phyloP scores from a whole-genome alignment of 2,329 filamentous ascomycete species.

The Phoma sp. region DNA sequence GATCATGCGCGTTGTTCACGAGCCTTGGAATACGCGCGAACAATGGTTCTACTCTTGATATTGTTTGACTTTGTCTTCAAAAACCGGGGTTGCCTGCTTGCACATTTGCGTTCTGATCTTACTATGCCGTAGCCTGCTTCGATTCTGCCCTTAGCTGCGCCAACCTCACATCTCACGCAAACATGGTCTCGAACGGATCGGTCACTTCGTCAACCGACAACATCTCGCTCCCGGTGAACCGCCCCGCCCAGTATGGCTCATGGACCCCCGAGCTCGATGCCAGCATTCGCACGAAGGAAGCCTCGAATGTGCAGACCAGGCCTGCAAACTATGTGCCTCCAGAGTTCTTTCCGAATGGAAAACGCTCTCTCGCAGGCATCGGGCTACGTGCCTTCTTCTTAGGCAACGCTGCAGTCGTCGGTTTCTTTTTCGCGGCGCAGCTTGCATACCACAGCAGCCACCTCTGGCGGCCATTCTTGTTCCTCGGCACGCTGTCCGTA shows the following conservation, averaged over 20 bases:
- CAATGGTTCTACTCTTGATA: constrained; percentile 14
- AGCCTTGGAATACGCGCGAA: not conserved
- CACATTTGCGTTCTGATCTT: constrained; percentile 1
- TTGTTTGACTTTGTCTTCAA: constrained; percentile 2
- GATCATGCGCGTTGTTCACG: constrained; percentile 5
- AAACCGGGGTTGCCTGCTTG: not conserved
- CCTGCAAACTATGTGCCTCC: constrained; percentile 25
- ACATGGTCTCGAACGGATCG: constrained; percentile 36
- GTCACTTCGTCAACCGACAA: constrained; percentile 30
- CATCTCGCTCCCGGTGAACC: constrained; percentile 41
- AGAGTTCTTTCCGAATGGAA: constrained; percentile 50
- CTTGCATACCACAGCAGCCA: constrained; percentile 43
- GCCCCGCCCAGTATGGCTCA: constrained; percentile 27
- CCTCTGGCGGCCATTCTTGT: constrained; percentile 67
- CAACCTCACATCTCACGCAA: not conserved
- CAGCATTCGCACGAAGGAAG: constrained; percentile 33
- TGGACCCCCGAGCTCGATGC: constrained; percentile 39
- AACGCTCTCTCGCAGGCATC: constrained; percentile 55
- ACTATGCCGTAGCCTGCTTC: constrained; percentile 16
- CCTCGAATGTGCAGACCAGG: constrained; percentile 24
- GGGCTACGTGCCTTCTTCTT: constrained; percentile 54
- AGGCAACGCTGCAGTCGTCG: constrained; percentile 46
- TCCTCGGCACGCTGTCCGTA: constrained; percentile 69
- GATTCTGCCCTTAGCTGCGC: constrained; percentile 5
- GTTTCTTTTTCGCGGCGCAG: constrained; percentile 38